These are phyloP conservation scores for Neoconidiobolus thromboides DNA, from an alignment of 371 early-diverging fungal species.

Conservation along the genomic window DNA sequence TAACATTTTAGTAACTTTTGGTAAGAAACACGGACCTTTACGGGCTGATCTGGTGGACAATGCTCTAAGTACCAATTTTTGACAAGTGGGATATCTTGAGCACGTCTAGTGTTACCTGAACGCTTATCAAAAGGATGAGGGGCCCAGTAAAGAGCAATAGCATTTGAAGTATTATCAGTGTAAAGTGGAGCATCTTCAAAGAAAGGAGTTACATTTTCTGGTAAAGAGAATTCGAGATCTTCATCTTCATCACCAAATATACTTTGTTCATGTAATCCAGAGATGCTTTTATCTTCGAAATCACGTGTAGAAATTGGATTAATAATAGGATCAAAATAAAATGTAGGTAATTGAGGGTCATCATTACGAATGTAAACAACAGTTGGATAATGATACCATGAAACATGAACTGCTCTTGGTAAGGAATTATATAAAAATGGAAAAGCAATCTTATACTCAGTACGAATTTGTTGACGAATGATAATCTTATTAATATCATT, in stretches of 20 bases:
- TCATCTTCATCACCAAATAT: slow-evolving; percentile 72
- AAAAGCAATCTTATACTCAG: slow-evolving; percentile 97
- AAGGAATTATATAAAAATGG: slow-evolving; percentile 93
- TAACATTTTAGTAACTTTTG: slow-evolving; percentile 86
- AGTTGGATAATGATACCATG: slow-evolving; percentile 86
- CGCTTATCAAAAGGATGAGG: slow-evolving; percentile 93
- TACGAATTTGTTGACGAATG: slow-evolving; percentile 90
- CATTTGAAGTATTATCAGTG: slow-evolving; percentile 82
- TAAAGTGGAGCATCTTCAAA: slow-evolving; percentile 55
- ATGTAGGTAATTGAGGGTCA: slow-evolving; percentile 91
- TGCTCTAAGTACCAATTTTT: slow-evolving; percentile 97
- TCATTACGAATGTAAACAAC: slow-evolving; percentile 76
- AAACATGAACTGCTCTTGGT: slow-evolving; percentile 78
- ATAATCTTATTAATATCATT: slow-evolving; percentile 99
- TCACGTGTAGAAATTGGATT: slow-evolving; percentile 85
- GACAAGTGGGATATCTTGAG: slow-evolving; percentile 86
- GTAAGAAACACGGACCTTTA: slow-evolving; percentile 95
- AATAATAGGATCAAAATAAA: slow-evolving; percentile 90
- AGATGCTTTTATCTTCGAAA: slow-evolving; percentile 26
- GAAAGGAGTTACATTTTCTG: slow-evolving; percentile 67
- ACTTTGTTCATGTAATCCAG: slow-evolving; percentile 52
- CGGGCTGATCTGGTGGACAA: slow-evolving; percentile 80
- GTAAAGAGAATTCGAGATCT: slow-evolving; percentile 50
- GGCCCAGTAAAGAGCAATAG: slow-evolving; percentile 90
- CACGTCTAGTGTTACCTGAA: slow-evolving; percentile 81